Percentiles rank a stretch among this genome's conserved stretches.
These are phyloP conservation scores for Hypericum perforatum DNA, from an alignment of 345 rosid genomes.

Conservation along the genomic window DNA sequence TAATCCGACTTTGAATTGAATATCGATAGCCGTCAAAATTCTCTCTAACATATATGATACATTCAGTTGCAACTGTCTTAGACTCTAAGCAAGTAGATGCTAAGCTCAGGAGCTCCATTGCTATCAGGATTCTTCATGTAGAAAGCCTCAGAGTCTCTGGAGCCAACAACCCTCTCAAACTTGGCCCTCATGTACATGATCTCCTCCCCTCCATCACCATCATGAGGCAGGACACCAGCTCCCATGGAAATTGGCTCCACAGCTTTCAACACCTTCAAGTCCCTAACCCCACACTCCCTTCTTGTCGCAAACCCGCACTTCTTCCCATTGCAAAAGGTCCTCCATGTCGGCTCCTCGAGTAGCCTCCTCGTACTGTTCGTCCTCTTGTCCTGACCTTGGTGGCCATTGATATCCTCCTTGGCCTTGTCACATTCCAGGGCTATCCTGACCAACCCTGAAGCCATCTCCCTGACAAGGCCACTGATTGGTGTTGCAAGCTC, in stretches of 20 bases:
- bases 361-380: neutral
- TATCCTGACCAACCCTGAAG: constrained; percentile 88
- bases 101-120: constrained; percentile 6
- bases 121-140: constrained; percentile 10
- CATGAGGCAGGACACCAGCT: constrained; percentile 5
- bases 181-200: constrained; percentile 9
- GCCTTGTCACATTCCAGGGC: constrained; percentile 82
- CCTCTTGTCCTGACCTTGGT: too few species aligned
- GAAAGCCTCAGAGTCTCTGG: constrained; percentile 7
- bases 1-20: too few species aligned
- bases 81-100: constrained; percentile 6
- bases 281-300: neutral
- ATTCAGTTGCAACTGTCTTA: neutral
- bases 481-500: constrained; percentile 93
- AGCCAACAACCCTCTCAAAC: constrained; percentile 8
- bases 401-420: constrained; percentile 18
- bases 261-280: constrained; percentile 2
- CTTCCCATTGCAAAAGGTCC: constrained; percentile 8
- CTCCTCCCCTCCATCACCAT: constrained; percentile 1
- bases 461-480: constrained; percentile 84
- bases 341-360: constrained; percentile 5
- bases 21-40: too few species aligned
- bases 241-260: constrained; percentile 6
- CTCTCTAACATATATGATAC: too few species aligned
- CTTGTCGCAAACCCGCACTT: constrained; percentile 4